Evolutionary conservation across 225 moss, liverwort and hornwort genomes (phyloP), one percentile per base, ranked within the genome.

Genomic region (Asterella californica): DNA sequence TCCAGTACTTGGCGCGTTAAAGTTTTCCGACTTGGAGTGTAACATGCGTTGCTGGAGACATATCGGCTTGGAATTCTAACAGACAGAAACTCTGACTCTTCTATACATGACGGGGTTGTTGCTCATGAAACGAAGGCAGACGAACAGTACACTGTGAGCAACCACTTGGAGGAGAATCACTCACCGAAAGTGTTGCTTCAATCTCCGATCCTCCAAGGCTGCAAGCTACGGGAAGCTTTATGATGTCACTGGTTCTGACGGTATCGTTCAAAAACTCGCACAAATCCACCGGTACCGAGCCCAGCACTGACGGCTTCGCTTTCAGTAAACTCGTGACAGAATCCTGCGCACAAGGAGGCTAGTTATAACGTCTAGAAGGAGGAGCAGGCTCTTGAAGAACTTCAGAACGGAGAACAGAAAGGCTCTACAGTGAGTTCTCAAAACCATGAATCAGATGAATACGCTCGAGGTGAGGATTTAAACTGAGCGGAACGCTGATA

Each of bases 101-200:
- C 42, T 42, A 3, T 42, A 42, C 42, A 42, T 42, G 42, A 42
- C 3, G 42, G 7, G 42, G 42, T 2, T 42, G 42, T 3, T 42
- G 42, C 42, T 42, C 7, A 42, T 42, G 42, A 42, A 42, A 42
- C 4, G 7, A 42, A 42, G 4, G 4, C 42, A 42, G 42, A 42
- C 42, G 42, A 42, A 42, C 42, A 42, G 42, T 42, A 3, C 42
- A 42, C 42, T n/a, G 42, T 42, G 42, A 42, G 42, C 64, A 32
- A n/a, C 27, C 0, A 27, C 29, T n/a, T 27, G 21, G 34, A 29
- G 25, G 1, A 61, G 11, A 59, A 25, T 4, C 30, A 77, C 86
- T 78, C 57, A 89, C 89, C 86, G 73, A 77, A 48, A 89, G 48
- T 14, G 59, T 81, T 34, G 89, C 89, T 46, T 86, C 83, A 10